Evolutionary conservation across 225 moss, liverwort and hornwort genomes (phyloP), one percentile per base, ranked within the genome.

Genomic region (Sphagnum tenellum): DNA sequence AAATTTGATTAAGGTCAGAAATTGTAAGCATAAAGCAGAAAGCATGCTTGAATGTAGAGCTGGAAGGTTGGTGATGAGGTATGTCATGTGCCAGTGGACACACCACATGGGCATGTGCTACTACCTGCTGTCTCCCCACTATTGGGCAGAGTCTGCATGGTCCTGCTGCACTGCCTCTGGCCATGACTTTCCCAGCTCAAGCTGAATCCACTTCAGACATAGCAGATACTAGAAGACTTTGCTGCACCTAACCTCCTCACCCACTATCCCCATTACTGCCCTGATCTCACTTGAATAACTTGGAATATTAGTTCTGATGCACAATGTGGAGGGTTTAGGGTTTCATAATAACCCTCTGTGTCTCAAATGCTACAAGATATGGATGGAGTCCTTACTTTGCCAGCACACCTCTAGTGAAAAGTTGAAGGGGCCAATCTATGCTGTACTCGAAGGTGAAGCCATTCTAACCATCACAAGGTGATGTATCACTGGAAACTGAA

Each of bases 81-180:
- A 98, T 13, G 93, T 98, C 98, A 98, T 98, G 75, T 98, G 98
- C 72, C 93, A 93, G 60, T 90, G 78, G 44, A 98, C 98, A 72
- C 93, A 89, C 93, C 93, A 98, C 90, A 93, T 89, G 3, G 98
- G 98, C 90, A 90, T 93, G 55, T 93, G 93, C 66, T 90, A 80
- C 75, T 93, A 89, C 61, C 90, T 82, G 61, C 90, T 87, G 67
- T 90, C 89, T 66, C 87, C 82, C 12, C 85, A 81, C 84, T 82
- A 83, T 49, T 81, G 82, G 55, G 90, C 85, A 77, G 98, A 93
- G 69, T 98, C 90, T 60, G 89, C 93, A 55, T 90, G 81, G 74
- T 98, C 89, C 71, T 89, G 87, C 79, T 98, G 98, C 98, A 98
- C 90, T 64, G 98, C 98, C 76, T 98, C 90, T 44, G 93, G 93